phyloP scores from a whole-genome alignment of 2,329 filamentous ascomycete genomes.

The Curvularia sp. region DNA sequence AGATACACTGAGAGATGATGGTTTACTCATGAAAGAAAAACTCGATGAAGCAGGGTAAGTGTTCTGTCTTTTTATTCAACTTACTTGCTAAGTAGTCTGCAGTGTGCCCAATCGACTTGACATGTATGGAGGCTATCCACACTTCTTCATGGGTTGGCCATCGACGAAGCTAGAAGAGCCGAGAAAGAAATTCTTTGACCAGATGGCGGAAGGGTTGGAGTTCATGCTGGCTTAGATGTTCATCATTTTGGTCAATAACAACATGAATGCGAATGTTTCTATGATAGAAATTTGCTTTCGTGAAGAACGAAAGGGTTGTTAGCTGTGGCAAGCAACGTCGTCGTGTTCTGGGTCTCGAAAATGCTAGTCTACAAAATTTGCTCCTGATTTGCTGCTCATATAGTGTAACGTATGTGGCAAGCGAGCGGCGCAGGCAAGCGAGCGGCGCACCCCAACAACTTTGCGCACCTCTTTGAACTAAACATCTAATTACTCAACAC shows the following conservation, averaged over 20 bases:
- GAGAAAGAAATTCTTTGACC: constrained; percentile 30
- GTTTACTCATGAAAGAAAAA: constrained; percentile 41
- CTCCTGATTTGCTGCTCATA: neutral
- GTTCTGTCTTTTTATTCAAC: rapidly evolving
- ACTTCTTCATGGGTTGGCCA: constrained; percentile 49
- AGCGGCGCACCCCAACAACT: no score
- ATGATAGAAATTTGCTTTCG: neutral
- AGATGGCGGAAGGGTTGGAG: constrained; percentile 36
- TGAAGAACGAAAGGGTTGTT: no score
- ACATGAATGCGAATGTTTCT: neutral
- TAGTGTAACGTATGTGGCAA: neutral
- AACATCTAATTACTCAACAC: no score
- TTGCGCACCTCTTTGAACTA: no score
- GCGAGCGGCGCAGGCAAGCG: no score
- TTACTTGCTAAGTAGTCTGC: constrained; percentile 16
- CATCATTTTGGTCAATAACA: neutral
- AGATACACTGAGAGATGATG: constrained; percentile 50
- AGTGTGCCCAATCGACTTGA: constrained; percentile 44
- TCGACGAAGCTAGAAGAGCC: constrained; percentile 39
- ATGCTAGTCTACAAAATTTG: neutral
- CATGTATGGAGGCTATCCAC: constrained; percentile 48
- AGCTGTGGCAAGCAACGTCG: neutral
- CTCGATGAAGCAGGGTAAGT: constrained; percentile 39
- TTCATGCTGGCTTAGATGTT: constrained; percentile 25
- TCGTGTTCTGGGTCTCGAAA: no score